Evolutionary conservation across 805 yeast species (phyloP).

Genomic region (Kurtzmaniella fragi): DNA sequence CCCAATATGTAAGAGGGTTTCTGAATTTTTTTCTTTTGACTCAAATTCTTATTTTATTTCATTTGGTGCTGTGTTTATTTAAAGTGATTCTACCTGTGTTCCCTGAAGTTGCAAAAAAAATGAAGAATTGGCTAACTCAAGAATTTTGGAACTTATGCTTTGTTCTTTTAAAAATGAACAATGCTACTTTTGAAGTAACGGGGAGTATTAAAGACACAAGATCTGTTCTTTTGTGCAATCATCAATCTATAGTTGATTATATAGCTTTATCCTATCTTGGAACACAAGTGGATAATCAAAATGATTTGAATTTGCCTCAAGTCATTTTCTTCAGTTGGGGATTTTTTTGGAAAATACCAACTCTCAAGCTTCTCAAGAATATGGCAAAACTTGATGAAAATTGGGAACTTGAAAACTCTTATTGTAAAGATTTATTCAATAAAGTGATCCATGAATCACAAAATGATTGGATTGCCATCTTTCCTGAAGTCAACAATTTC

Average conservation of each 20-base stretch:
- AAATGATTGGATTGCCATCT: conserved; percentile 63
- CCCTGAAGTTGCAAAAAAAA: conserved; percentile 15
- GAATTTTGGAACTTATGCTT: conserved; percentile 27
- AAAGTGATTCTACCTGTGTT: conserved; percentile 8
- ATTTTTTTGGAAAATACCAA: conserved; percentile 57
- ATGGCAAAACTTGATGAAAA: conserved; percentile 63
- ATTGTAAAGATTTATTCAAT: conserved; percentile 31
- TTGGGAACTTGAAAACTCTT: conserved; percentile 47
- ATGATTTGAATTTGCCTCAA: conserved; percentile 28
- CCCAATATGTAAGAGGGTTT: conserved; percentile 12
- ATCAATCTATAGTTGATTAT: conserved; percentile 64
- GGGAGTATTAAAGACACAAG: conserved; percentile 39
- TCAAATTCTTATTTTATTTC: conserved; percentile 13
- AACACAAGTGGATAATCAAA: conserved; percentile 12
- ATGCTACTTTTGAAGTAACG: conserved; percentile 29
- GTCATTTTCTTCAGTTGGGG: conserved; percentile 73
- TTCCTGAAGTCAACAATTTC: conserved; percentile 82
- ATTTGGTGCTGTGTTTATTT: conserved; percentile 12
- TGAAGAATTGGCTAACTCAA: conserved; percentile 13
- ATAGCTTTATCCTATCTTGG: conserved; percentile 45
- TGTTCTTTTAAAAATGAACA: conserved; percentile 27
- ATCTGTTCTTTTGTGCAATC: conserved; percentile 49
- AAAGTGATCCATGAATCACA: conserved; percentile 28
- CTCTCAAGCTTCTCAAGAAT: conserved; percentile 39
- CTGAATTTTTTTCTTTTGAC: conserved; percentile 12